Base-by-base conservation (phyloP, 108 stramenopile genomes). In the Cyclotella baltica region DNA sequence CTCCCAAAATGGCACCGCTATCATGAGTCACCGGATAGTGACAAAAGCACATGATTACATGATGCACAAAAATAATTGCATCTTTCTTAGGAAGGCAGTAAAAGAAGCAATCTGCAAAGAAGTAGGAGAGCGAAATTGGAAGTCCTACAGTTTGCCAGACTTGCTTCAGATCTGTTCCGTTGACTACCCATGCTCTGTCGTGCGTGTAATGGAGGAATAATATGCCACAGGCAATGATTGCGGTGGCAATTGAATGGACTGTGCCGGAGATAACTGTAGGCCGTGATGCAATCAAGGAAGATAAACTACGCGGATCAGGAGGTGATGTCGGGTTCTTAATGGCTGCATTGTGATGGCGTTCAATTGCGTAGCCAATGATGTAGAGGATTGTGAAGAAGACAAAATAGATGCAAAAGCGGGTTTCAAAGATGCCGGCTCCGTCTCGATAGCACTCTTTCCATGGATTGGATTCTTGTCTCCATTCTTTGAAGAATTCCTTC, bases 81-180 rank as follows among this genome's bases (percentile, higher is more conserved):
- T 81, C 80, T 63, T 68, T 77, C 19, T 69, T 43, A n/a, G 76
- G 70, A 3, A 81, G 75, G 35, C 80, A 81, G 76, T 81, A 81
- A 43, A 76, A 81, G 43, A 72, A 70, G 29, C 46, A 46, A 37
- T 81, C 80, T 5, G 62, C 38, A 30, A 72, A 61, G 34, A 81
- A 81, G 70, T 81, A 81, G 33, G 80, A 81, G 22, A 81, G 62
- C 5, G 80, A 76, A 6, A 81, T 70, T n/a, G 80, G 80, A 0
- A 81, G 69, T 40, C 70, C 80, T 8, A 81, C 76, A 16, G 70
- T 70, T 72, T 81, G 80, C 80, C 80, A 81, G 13, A 81, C 29
- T 46, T 65, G 38, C 23, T 77, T 71, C 15, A 81, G 40, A 48
- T 77, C 61, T 36, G 47, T 81, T 4, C 70, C 76, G 22, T 47